Base-by-base conservation (phyloP, 345 rosid genomes). In the Balakata baccata region DNA sequence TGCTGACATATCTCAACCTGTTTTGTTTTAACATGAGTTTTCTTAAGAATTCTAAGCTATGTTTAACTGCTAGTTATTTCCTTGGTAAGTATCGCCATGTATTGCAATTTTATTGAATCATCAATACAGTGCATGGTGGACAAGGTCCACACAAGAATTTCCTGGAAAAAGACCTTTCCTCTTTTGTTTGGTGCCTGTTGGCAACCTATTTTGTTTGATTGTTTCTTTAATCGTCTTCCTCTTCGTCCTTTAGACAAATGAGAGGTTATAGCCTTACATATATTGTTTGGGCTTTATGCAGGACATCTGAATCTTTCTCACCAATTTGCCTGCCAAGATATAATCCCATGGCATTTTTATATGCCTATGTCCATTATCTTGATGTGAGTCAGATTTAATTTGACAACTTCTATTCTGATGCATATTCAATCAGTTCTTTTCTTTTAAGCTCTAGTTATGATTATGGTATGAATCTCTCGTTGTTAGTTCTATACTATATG, bases 291-390 rank as follows among this genome's bases (percentile, higher is more conserved):
- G 56, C 70, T 58, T 77, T 67, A 52, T 84, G 86, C 98, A 93
- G 99, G 88, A 93, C 95, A 47, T 93, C 99, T 64, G 99, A 96
- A 78, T 91, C 93, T 64, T 96, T 96, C 80, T 96, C 97, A 14
- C 99, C 99, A 77, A 96, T 93, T 81, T 96, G 99, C 86, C 83
- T 96, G 64, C 99, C 98, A 57, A 88, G 97, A 89, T 96, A 96
- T 81, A 96, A 96, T 78, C 90, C 99, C 64, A 86, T 85, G 88
- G 94, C 98, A 29, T 96, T 96, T 85, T 80, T 96, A 74, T 90
- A 96, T 84, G 97, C 98, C 45, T 93, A 96, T 83, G 97, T 96
- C 76, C 90, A 90, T 79, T 96, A 85, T 85, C 86, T 91, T 70
- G 98, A 93, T 80, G 99, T 96, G 86, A 96, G 99, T 87, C 71